phyloP scores from a whole-genome alignment of 1,139 yeast species.

The Taphrina communis region DNA sequence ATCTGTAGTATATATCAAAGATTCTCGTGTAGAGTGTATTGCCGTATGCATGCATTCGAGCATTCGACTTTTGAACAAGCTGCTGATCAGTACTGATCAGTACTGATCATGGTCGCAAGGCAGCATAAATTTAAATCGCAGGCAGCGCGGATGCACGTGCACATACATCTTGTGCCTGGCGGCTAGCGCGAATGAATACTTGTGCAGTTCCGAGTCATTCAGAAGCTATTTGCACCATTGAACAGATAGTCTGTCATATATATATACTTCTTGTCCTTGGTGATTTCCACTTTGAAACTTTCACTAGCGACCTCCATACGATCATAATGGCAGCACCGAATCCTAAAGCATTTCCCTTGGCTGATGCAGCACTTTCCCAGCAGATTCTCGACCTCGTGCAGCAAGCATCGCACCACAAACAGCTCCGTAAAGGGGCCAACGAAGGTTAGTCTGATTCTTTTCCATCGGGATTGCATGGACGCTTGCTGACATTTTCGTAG shows the following conservation, averaged over 20 bases:
- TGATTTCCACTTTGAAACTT: not conserved
- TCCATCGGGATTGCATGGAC: not conserved
- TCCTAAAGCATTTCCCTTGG: constrained; percentile 87
- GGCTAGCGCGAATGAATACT: not conserved
- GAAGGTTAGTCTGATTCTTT: constrained; percentile 55
- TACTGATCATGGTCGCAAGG: too few relatives aligned
- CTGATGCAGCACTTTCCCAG: constrained; percentile 93
- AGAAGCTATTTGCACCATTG: too few relatives aligned
- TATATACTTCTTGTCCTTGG: not conserved
- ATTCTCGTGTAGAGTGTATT: too few relatives aligned
- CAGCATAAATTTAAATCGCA: too few relatives aligned
- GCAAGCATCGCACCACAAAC: constrained; percentile 97
- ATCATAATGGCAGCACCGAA: constrained; percentile 52
- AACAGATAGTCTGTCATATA: too few relatives aligned
- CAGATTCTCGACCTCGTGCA: constrained; percentile 97
- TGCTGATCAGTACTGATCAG: too few relatives aligned
- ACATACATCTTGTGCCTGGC: constrained; percentile 1
- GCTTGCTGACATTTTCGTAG: constrained; percentile 49
- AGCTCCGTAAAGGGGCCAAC: constrained; percentile 98
- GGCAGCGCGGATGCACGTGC: not conserved
- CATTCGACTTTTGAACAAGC: too few relatives aligned
- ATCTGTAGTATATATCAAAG: too few relatives aligned
- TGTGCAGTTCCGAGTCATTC: too few relatives aligned
- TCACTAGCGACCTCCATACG: too few relatives aligned
- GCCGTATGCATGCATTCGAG: too few relatives aligned